Evolutionary conservation across 2,329 filamentous ascomycete genomes (phyloP), one percentile per base, ranked within the genome.

Genomic region (Elsinoe perseae): DNA sequence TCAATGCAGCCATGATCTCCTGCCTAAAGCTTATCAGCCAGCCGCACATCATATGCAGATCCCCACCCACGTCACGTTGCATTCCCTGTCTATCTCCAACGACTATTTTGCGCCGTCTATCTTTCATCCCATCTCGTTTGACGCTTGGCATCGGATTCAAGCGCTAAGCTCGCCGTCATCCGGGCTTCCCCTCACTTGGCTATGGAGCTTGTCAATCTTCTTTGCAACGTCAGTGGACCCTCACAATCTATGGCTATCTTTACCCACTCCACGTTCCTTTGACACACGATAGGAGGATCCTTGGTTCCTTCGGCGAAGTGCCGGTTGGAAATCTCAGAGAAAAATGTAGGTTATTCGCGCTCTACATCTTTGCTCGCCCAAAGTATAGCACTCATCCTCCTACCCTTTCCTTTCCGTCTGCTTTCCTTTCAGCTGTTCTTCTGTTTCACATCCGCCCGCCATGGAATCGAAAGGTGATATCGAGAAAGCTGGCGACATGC

Each of bases 11-110:
- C 16, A 25, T 23, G 28, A 9, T 28, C 28, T 36, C 48, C 48
- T 52, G 36, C 48, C 48, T 32, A 52, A 52, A 52, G 48, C 48
- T 52, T 52, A 52, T 52, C 48, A 52, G 48, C 30, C 30, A 4
- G 32, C 18, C 48, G 48, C 48, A 52, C 30, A 52, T 52, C 48
- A n/a, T 10, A 36, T 38, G 28, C 28, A 34, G 32, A 38, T 36
- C 20, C 21, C 48, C 48, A 52, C 48, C 30, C 48, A 38, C 48
- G 48, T 52, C 48, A 52, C 48, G 30, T 21, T 20, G 32, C 30
- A 38, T 36, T 30, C 48, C 20, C n/a, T 34, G 48, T 32, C 25
- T 9, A 7, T 52, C 25, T 28, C 20, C 43, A 25, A 23, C 43
- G 25, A 23, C 20, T 5, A 28, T 28, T 50, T 8, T 14, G 16